phyloP scores from a whole-genome alignment of 1,139 yeast genomes.

The Geotrichum citri-aurantii region DNA sequence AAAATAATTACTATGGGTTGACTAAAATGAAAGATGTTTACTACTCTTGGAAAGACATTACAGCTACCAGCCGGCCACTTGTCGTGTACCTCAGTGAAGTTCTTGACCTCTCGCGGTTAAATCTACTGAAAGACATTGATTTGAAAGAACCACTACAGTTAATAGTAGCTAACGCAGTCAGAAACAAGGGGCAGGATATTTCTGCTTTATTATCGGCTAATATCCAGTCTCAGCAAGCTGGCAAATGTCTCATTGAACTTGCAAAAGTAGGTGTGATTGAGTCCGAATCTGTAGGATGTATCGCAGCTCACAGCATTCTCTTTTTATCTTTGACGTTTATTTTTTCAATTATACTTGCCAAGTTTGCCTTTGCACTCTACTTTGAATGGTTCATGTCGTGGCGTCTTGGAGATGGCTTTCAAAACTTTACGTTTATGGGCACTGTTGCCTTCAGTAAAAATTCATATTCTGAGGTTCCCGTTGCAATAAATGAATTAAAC shows the following conservation, averaged over 20 bases:
- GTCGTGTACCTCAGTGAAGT: slow-evolving; percentile 79
- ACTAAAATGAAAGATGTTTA: slow-evolving; percentile 60
- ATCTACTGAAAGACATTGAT: slow-evolving; percentile 59
- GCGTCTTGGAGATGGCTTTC: slow-evolving; percentile 21
- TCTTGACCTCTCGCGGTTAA: slow-evolving; percentile 62
- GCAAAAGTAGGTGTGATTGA: slow-evolving; percentile 78
- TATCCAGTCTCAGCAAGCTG: slow-evolving; percentile 45
- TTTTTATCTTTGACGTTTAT: slow-evolving; percentile 69
- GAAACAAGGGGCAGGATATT: slow-evolving; percentile 20
- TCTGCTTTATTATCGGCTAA: slow-evolving; percentile 16
- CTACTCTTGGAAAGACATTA: slow-evolving; percentile 76
- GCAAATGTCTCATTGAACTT: slow-evolving; percentile 71
- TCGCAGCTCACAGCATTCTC: slow-evolving; percentile 68
- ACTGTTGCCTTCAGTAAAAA: slow-evolving; percentile 13
- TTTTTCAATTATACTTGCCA: slow-evolving; percentile 59
- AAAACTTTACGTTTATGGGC: slow-evolving; percentile 12
- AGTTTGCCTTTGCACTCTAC: slow-evolving; percentile 77
- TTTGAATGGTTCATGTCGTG: slow-evolving; percentile 58
- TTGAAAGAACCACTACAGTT: slow-evolving; percentile 56
- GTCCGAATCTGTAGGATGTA: slow-evolving; percentile 77
- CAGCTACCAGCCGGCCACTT: slow-evolving; percentile 54
- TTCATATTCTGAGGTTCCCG: slow-evolving; percentile 7
- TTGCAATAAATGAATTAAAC: background rate
- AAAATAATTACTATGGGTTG: slow-evolving; percentile 55
- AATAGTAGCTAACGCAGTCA: slow-evolving; percentile 6